These are phyloP conservation scores for Pseudopyricularia javanii DNA, from an alignment of 2,329 filamentous ascomycete genomes.

Conservation along the genomic window DNA sequence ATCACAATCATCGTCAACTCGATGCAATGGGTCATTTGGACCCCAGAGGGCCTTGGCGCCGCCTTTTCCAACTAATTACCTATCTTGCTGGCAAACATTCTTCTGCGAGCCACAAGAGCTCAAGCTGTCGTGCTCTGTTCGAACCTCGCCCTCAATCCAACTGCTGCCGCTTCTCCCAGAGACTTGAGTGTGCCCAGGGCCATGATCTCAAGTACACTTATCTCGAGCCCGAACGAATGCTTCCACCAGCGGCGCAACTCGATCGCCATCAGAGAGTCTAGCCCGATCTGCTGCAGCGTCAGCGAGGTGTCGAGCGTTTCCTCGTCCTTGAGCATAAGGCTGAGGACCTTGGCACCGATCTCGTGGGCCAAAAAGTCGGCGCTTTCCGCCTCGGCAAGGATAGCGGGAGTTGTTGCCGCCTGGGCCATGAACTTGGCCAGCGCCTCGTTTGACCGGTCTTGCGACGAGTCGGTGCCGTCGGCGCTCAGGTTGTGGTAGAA, in stretches of 20 bases:
- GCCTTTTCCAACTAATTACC: no score
- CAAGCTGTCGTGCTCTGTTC: neutral
- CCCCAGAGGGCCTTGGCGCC: no score
- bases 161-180: neutral
- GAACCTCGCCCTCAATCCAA: neutral
- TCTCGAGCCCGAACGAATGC: constrained; percentile 2
- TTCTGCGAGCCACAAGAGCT: no score
- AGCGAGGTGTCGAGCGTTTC: neutral
- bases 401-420: constrained; percentile 2
- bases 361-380: constrained; percentile 41
- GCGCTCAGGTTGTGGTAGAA: constrained; percentile 13
- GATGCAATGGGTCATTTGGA: no score
- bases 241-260: constrained; percentile 7
- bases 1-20: no score
- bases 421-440: neutral
- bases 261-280: constrained; percentile 7
- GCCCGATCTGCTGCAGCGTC: constrained; percentile 3
- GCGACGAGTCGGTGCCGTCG: constrained; percentile 4
- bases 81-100: no score
- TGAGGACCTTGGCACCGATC: constrained; percentile 37
- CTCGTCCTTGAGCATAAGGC: constrained; percentile 25
- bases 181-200: neutral
- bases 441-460: neutral
- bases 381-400: constrained; percentile 4
- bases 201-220: constrained; percentile 4